These are phyloP conservation scores for Hippophae gyantsensis DNA, from an alignment of 306 rosid genomes.

Conservation along the genomic window DNA sequence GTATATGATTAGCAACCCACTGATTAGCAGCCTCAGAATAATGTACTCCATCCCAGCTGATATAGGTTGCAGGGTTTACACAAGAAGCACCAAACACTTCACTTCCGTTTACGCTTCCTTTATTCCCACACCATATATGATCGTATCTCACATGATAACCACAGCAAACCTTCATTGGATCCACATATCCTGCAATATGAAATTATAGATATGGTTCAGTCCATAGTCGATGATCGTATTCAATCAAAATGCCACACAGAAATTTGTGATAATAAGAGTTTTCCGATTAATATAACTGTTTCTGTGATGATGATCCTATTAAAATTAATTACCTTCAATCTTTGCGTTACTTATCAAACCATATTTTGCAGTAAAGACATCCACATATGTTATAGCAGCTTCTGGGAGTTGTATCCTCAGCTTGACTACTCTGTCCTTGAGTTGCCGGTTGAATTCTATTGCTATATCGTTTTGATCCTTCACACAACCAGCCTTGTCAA, in stretches of 20 bases:
- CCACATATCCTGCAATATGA: constrained; percentile 18
- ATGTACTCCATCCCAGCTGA: constrained; percentile 25
- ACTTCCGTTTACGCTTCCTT: constrained; percentile 15
- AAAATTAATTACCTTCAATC: constrained; percentile 17
- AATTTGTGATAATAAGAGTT: too few relatives aligned
- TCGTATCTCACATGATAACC: constrained; percentile 3
- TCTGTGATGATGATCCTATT: too few relatives aligned
- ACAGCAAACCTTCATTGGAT: constrained; percentile 22
- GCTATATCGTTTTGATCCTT: constrained; percentile 19
- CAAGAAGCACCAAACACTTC: constrained; percentile 16
- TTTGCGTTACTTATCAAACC: constrained; percentile 16
- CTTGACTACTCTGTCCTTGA: constrained; percentile 17
- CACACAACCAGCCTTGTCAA: constrained; percentile 16
- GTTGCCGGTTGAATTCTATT: constrained; percentile 20
- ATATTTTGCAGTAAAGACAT: constrained; percentile 19
- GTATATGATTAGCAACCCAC: constrained; percentile 1
- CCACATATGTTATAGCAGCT: constrained; percentile 13
- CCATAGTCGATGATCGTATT: too few relatives aligned
- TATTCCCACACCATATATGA: constrained; percentile 8
- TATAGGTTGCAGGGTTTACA: constrained; percentile 15
- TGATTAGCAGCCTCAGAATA: constrained; percentile 24
- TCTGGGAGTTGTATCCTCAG: constrained; percentile 8
- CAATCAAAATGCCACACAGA: too few relatives aligned
- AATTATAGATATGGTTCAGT: too few relatives aligned
- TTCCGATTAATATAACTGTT: too few relatives aligned